A percentile compares a stretch with the other conserved stretches of the same genome.
Evolutionary conservation across 2,329 filamentous ascomycete genomes (phyloP).

Genomic region (Pestalotiopsis sp.): DNA sequence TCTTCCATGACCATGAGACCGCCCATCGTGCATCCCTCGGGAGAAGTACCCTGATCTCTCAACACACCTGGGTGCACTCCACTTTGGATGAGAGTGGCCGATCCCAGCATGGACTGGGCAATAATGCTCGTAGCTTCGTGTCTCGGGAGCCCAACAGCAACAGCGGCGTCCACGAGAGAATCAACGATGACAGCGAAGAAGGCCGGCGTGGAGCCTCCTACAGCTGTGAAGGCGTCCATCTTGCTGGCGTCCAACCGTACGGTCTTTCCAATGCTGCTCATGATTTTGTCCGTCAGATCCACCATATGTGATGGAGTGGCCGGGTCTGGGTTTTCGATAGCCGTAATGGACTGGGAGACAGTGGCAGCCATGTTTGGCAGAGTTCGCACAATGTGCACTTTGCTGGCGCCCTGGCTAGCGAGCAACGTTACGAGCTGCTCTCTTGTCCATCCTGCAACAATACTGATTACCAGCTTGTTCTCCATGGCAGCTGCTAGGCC

Average conservation of each 20-base stretch:
- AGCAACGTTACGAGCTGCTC: constrained; percentile 5
- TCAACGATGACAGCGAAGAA: constrained; percentile 63
- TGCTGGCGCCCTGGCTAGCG: background rate
- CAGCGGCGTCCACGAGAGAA: constrained; percentile 60
- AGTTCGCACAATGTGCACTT: constrained; percentile 29
- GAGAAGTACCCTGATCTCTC: constrained; percentile 60
- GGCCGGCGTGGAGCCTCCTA: constrained; percentile 63
- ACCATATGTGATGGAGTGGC: constrained; percentile 25
- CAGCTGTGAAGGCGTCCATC: constrained; percentile 61
- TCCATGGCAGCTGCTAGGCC: constrained; percentile 41
- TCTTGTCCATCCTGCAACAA: constrained; percentile 51
- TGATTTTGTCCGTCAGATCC: constrained; percentile 46
- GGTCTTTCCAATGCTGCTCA: constrained; percentile 56
- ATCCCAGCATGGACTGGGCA: constrained; percentile 61
- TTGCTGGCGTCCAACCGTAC: constrained; percentile 50
- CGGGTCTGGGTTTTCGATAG: constrained; percentile 27
- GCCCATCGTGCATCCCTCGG: constrained; percentile 63
- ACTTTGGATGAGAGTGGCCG: constrained; percentile 52
- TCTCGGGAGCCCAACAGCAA: constrained; percentile 61
- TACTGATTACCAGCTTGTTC: constrained; percentile 52
- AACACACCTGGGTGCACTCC: constrained; percentile 61
- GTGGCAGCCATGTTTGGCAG: constrained; percentile 38
- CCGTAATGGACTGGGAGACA: constrained; percentile 35
- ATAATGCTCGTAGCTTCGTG: constrained; percentile 61
- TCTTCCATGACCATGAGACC: constrained; percentile 64